phyloP scores from a whole-genome alignment of 495 filamentous ascomycete species.

The Annulohypoxylon maeteangense region DNA sequence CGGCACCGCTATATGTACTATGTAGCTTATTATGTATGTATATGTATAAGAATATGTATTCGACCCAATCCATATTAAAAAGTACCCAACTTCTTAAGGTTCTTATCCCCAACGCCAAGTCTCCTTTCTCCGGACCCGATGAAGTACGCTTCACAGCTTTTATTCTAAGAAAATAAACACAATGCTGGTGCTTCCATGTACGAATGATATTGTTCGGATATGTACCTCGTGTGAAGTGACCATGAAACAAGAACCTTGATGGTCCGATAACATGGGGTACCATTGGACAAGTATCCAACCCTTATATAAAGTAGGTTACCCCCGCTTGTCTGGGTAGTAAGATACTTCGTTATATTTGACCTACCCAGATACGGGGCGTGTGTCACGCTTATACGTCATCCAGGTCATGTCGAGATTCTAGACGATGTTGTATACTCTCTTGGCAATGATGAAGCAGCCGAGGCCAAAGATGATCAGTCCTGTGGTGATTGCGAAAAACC shows the following conservation, averaged over 20 bases:
- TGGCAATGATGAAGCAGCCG: conserved; percentile 82
- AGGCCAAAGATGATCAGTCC: conserved; percentile 81
- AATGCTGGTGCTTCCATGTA: neutral
- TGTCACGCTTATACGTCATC: neutral
- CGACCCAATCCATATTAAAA: neutral
- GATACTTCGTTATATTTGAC: neutral
- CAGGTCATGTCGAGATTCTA: conserved; percentile 52
- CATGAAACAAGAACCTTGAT: conserved; percentile 32
- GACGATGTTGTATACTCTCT: conserved; percentile 70
- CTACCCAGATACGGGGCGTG: neutral
- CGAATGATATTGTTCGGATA: neutral
- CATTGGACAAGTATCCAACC: neutral
- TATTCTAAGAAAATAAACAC: conserved; percentile 18
- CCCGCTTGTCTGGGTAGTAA: neutral
- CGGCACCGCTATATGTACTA: conserved; percentile 20
- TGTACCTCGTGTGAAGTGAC: neutral
- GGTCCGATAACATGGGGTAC: conserved; percentile 14
- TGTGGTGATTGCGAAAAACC: conserved; percentile 75
- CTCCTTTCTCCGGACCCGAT: conserved; percentile 2
- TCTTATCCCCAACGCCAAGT: neutral
- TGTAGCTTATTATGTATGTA: conserved; percentile 7
- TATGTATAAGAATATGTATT: neutral
- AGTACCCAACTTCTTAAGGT: neutral
- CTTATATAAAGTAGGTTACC: neutral
- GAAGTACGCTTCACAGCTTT: conserved; percentile 30